A percentile compares a stretch with the other conserved stretches of the same genome.
Conservation (phyloP, 108 stramenopile genomes). For the Fistulifera pelliculosa region DNA sequence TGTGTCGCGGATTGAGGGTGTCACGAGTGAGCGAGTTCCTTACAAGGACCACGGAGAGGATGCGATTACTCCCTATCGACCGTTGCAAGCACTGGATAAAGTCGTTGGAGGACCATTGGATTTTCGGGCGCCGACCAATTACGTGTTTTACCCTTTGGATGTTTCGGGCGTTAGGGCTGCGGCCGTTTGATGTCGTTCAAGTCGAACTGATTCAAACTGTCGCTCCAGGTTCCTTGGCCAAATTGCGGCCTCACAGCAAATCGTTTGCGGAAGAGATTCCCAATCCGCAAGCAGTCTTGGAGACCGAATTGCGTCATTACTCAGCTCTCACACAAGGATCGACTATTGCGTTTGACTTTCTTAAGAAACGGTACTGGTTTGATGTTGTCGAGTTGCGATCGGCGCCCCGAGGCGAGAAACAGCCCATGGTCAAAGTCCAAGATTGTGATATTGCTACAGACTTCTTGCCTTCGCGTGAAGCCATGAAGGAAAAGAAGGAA, state of each 20-base stretch:
- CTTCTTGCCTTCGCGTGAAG: constrained; percentile 70
- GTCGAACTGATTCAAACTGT: constrained; percentile 41
- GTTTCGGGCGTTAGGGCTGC: constrained; percentile 73
- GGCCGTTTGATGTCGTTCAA: constrained; percentile 78
- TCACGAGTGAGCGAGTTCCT: constrained; percentile 34
- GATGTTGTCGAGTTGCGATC: constrained; percentile 81
- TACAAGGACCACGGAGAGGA: constrained; percentile 28
- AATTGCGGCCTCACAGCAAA: constrained; percentile 68
- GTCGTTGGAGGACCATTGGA: constrained; percentile 81
- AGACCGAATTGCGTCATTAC: constrained; percentile 87
- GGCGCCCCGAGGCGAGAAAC: constrained; percentile 75
- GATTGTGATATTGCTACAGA: constrained; percentile 85
- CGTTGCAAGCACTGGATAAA: constrained; percentile 23
- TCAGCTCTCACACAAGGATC: constrained; percentile 63
- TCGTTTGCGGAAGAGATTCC: constrained; percentile 56
- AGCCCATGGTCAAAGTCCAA: constrained; percentile 68
- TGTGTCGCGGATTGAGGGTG: constrained; percentile 64
- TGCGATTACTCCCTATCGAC: constrained; percentile 3
- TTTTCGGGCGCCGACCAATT: constrained; percentile 86
- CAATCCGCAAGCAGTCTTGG: constrained; percentile 83
- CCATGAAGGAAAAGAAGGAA: constrained; percentile 1
- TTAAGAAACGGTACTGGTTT: constrained; percentile 71
- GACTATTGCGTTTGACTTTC: constrained; percentile 82
- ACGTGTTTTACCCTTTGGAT: constrained; percentile 83
- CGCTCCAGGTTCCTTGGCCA: constrained; percentile 62